These are phyloP conservation scores for Exophiala dermatitidis DNA, from an alignment of 2,329 filamentous ascomycete genomes.

Conservation along the genomic window DNA sequence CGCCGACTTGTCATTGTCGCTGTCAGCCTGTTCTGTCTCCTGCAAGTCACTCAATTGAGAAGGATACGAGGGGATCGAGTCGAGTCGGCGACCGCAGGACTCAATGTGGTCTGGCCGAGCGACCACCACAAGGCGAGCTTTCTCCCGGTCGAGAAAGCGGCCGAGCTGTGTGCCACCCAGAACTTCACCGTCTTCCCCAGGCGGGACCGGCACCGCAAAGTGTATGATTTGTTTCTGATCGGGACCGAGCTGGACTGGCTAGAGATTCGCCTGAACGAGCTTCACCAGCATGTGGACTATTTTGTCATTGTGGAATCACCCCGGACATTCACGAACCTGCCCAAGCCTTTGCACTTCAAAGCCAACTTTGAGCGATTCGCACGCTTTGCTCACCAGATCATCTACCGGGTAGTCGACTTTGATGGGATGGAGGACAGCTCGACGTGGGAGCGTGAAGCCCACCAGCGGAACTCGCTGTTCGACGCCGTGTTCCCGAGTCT, in stretches of 20 bases:
- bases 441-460: slow-evolving; percentile 48
- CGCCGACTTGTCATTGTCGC: not conserved
- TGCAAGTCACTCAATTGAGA: not conserved
- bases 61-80: not conserved
- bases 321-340: slow-evolving; percentile 51
- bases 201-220: slow-evolving; percentile 37
- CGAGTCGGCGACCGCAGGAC: slow-evolving; percentile 4
- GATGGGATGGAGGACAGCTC: slow-evolving; percentile 11
- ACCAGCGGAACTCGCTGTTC: slow-evolving; percentile 52
- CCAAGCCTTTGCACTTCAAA: slow-evolving; percentile 49
- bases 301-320: slow-evolving; percentile 57
- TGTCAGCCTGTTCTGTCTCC: slow-evolving; percentile 3
- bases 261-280: slow-evolving; percentile 55
- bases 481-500: slow-evolving; percentile 50
- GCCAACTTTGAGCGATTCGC: slow-evolving; percentile 48
- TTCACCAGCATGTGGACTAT: slow-evolving; percentile 55
- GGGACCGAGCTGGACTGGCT: slow-evolving; percentile 60
- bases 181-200: slow-evolving; percentile 14
- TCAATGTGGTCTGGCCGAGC: not conserved
- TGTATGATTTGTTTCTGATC: slow-evolving; percentile 57
- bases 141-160: slow-evolving; percentile 7
- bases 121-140: slow-evolving; percentile 3
- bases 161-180: slow-evolving; percentile 5
- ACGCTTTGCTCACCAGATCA: slow-evolving; percentile 53
- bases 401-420: slow-evolving; percentile 48